phyloP scores from a whole-genome alignment of 768 basidiomycete species.

The Kwoniella bestiolae region DNA sequence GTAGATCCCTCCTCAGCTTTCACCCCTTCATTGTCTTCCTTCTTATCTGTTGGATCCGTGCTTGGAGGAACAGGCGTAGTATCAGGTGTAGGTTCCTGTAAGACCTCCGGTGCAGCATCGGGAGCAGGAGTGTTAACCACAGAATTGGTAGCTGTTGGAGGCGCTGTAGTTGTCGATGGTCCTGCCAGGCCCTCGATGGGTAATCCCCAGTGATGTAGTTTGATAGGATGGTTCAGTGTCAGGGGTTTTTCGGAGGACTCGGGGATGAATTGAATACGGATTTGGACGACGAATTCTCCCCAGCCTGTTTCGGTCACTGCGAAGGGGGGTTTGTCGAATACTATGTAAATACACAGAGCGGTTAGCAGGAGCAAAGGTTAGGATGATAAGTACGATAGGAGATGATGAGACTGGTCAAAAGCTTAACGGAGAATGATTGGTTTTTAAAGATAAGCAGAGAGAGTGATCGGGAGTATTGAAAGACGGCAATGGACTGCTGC shows the following conservation, averaged over 20 bases:
- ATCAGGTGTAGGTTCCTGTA: conserved; percentile 5
- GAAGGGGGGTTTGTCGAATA: conserved; percentile 89
- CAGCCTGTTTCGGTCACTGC: conserved; percentile 97
- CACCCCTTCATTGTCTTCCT: neutral
- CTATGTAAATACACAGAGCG: conserved; percentile 59
- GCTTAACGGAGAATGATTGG: too few species aligned
- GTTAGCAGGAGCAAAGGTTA: neutral
- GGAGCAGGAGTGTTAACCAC: conserved; percentile 11
- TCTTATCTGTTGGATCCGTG: neutral
- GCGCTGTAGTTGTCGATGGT: conserved; percentile 33
- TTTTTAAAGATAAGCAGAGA: too few species aligned
- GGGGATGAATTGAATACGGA: conserved; percentile 82
- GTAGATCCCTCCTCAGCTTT: neutral
- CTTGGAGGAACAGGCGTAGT: neutral
- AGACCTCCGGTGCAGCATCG: too few species aligned
- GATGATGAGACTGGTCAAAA: too few species aligned
- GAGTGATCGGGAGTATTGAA: too few species aligned
- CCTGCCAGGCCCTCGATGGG: conserved; percentile 57
- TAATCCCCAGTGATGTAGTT: conserved; percentile 66
- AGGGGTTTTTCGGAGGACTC: conserved; percentile 92
- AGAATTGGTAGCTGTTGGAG: neutral
- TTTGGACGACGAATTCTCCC: conserved; percentile 98
- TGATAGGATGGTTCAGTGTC: conserved; percentile 87
- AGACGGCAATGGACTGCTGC: too few species aligned
- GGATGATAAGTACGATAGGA: neutral